Percentiles rank a stretch among this genome's conserved stretches.
Conservation (phyloP, 2,329 filamentous ascomycete species). For the Calonectria leucothoes region DNA sequence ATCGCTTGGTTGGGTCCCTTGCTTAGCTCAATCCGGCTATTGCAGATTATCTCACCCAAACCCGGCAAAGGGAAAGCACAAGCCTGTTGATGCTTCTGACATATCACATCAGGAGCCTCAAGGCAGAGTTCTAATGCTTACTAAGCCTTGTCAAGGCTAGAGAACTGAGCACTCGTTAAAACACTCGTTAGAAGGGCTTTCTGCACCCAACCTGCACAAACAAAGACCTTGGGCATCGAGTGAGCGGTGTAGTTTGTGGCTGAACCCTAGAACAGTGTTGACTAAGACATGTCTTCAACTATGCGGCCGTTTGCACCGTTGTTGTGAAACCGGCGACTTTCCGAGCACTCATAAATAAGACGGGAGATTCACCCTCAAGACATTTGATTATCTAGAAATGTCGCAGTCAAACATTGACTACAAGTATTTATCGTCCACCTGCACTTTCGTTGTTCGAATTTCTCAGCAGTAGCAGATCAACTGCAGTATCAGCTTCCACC, state of each 20-base stretch:
- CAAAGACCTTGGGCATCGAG: rapidly evolving
- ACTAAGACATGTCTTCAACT: not conserved
- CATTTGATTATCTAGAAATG: too few species aligned
- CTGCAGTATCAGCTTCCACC: not conserved
- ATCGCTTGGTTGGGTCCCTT: not conserved
- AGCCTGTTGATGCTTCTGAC: too few species aligned
- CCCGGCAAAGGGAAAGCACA: not conserved
- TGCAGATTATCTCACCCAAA: not conserved
- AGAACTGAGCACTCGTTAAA: too few species aligned
- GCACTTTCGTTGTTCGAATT: not conserved
- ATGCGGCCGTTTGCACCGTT: not conserved
- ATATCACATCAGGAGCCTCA: too few species aligned
- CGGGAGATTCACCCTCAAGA: too few species aligned
- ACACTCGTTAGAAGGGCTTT: not conserved
- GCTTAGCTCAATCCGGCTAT: not conserved
- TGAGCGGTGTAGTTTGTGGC: not conserved
- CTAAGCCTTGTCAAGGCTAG: too few species aligned
- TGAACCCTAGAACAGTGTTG: not conserved
- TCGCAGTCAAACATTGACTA: not conserved
- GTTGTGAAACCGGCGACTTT: not conserved
- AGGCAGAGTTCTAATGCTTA: too few species aligned
- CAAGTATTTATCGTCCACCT: not conserved
- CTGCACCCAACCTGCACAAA: too few species aligned
- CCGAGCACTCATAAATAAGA: too few species aligned
- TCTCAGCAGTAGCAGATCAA: not conserved